Base-by-base conservation (phyloP, 768 basidiomycete species). In the Jaapia argillacea region DNA sequence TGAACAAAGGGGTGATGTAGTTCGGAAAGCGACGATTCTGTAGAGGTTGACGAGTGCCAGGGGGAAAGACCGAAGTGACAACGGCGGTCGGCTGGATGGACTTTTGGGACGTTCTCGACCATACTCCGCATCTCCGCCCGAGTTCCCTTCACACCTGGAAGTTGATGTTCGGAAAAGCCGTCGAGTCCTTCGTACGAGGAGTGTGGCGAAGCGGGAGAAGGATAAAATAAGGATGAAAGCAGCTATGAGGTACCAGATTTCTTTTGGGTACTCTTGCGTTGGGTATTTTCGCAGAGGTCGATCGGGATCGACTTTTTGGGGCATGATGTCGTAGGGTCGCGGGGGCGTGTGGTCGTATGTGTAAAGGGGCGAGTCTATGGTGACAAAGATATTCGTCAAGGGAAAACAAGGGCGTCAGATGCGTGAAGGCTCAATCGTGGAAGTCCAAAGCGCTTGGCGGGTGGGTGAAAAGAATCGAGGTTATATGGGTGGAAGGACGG, bases 171-270 rank as follows among this genome's bases (percentile, higher is more conserved):
- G n/a, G 36, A 37, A n/a, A 18, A 5, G n/a, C 14, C 4, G 5
- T 13, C 42, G 16, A 48, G 27, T n/a, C n/a, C n/a, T n/a, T n/a
- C n/a, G n/a, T n/a, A n/a, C n/a, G 3, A 57, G 28, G 20, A 58
- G 51, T 4, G 59, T 58, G 2, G 55, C 18, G 48, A 59, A 56
- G 36, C 69, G 67, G 42, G 47, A 54, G 41, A 71, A 2, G 10
- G 63, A 55, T 36, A 70, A 50, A 27, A 72, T 53, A 39, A 58
- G 61, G 45, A 74, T 64, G 56, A 73, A 65, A 45, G 57, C 54
- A 6, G 62, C 66, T 24, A 73, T 33, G 45, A 67, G 58, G 51
- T 65, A 72, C 59, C 69, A 67, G 18, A 68, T 55, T 45, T 69
- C 58, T 31, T 61, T 55, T 3, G 72, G 67, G 50, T 72, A 72